A percentile compares a stretch with the other conserved stretches of the same genome.
Evolutionary conservation across 495 filamentous ascomycete species (phyloP).

Genomic region (Neurospora sp.): DNA sequence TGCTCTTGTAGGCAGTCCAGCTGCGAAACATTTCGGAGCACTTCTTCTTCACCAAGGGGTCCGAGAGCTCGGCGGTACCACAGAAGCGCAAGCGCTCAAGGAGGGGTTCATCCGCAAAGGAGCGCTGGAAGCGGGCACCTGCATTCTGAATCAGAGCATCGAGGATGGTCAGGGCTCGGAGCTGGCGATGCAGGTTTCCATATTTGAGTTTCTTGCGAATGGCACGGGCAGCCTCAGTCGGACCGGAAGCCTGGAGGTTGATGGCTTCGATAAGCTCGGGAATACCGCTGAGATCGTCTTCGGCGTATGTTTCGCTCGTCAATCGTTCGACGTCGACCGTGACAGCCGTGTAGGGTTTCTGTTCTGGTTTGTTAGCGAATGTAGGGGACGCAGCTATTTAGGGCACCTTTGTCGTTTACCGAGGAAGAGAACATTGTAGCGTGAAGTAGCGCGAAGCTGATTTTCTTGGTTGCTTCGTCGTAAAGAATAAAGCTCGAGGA

Average conservation of each 20-base stretch:
- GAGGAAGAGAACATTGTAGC: background rate
- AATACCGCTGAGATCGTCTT: conserved; percentile 85
- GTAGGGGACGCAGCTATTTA: background rate
- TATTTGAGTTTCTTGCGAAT: conserved; percentile 99
- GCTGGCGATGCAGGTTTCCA: conserved; percentile 81
- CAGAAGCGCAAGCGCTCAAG: conserved; percentile 86
- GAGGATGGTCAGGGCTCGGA: conserved; percentile 81
- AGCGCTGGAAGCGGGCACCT: conserved; percentile 75
- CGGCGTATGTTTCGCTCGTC: conserved; percentile 79
- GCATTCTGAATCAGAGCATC: conserved; percentile 94
- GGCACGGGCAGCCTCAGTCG: conserved; percentile 82
- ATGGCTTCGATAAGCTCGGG: conserved; percentile 91
- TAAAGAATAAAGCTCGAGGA: background rate
- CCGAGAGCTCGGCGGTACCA: conserved; percentile 74
- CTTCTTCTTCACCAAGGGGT: conserved; percentile 75
- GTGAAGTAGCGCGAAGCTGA: background rate
- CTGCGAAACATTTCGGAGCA: conserved; percentile 75
- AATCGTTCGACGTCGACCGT: conserved; percentile 90
- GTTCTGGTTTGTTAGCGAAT: conserved; percentile 34
- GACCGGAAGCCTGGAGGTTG: conserved; percentile 77
- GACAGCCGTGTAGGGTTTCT: conserved; percentile 90
- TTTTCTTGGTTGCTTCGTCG: background rate
- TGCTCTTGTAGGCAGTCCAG: conserved; percentile 81
- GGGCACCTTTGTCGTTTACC: background rate
- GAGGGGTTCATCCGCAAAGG: conserved; percentile 84